Evolutionary conservation across 106 monocot species (phyloP).

Genomic region (Platanthera zijinensis): DNA sequence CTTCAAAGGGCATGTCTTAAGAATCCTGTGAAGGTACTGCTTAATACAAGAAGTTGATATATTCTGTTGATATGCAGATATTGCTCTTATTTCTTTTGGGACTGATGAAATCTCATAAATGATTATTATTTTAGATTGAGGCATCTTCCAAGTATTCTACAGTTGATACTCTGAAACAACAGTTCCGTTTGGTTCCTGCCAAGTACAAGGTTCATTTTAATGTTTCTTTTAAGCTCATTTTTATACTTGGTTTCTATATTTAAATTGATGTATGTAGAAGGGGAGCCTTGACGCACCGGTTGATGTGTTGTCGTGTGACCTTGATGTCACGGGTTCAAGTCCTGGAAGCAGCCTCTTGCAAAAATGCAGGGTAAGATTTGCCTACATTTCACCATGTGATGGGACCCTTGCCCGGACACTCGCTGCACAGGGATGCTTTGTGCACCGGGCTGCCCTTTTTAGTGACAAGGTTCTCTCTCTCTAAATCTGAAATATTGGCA

Average conservation of each 20-base stretch:
- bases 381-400: too few species aligned
- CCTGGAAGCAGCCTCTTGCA: neutral
- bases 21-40: conserved; percentile 86
- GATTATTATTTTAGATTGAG: conserved; percentile 56
- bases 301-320: neutral
- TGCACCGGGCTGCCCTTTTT: too few species aligned
- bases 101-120: conserved; percentile 1
- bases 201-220: conserved; percentile 62
- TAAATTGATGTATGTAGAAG: too few species aligned
- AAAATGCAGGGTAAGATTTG: too few species aligned
- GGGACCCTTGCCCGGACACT: too few species aligned
- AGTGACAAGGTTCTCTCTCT: too few species aligned
- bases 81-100: neutral
- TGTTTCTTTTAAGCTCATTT: neutral
- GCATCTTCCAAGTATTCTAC: conserved; percentile 84
- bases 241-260: neutral
- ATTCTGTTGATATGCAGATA: neutral
- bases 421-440: too few species aligned
- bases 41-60: neutral
- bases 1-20: conserved; percentile 83
- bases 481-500: neutral
- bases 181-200: conserved; percentile 65
- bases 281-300: too few species aligned
- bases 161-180: conserved; percentile 83
- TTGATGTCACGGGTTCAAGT: neutral